Evolutionary conservation across 202 grass and related monocot genomes (phyloP).

Genomic region (Panicum virgatum): DNA sequence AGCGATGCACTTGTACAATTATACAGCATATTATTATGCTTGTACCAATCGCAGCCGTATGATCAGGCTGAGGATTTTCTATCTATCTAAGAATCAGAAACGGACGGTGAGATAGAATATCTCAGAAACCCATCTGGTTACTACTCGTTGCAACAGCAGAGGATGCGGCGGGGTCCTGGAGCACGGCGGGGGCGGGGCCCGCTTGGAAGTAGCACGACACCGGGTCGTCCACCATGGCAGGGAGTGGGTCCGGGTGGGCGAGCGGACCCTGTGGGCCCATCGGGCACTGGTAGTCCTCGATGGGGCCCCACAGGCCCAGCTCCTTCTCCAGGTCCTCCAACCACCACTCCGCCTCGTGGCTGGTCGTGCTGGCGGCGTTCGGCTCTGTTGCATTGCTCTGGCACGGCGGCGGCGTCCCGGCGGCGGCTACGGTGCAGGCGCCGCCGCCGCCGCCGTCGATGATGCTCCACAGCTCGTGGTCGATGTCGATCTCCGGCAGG

Average conservation of each 20-base stretch:
- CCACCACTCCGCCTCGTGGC: conserved; percentile 47
- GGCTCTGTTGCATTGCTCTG: conserved; percentile 6
- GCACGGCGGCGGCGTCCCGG: neutral
- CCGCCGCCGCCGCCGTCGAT: conserved; percentile 36
- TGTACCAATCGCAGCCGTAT: neutral
- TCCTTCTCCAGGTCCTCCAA: conserved; percentile 69
- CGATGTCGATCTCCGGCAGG: conserved; percentile 51
- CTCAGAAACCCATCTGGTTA: neutral
- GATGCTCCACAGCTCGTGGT: conserved; percentile 64
- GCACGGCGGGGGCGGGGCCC: conserved; percentile 7
- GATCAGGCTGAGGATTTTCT: neutral
- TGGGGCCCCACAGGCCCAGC: conserved; percentile 65
- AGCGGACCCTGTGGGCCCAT: neutral
- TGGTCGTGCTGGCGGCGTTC: neutral
- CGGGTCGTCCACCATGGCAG: conserved; percentile 43
- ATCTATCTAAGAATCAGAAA: neutral
- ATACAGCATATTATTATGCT: conserved; percentile 5
- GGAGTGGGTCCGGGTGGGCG: neutral
- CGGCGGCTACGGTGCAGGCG: neutral
- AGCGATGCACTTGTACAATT: conserved; percentile 20
- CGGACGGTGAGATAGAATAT: neutral
- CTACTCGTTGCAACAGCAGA: neutral
- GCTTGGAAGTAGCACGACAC: conserved; percentile 61
- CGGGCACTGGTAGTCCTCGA: conserved; percentile 47
- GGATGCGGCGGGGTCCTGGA: neutral